Conservation (phyloP, 768 basidiomycete species). For the Xerocomellus dryophilus region DNA sequence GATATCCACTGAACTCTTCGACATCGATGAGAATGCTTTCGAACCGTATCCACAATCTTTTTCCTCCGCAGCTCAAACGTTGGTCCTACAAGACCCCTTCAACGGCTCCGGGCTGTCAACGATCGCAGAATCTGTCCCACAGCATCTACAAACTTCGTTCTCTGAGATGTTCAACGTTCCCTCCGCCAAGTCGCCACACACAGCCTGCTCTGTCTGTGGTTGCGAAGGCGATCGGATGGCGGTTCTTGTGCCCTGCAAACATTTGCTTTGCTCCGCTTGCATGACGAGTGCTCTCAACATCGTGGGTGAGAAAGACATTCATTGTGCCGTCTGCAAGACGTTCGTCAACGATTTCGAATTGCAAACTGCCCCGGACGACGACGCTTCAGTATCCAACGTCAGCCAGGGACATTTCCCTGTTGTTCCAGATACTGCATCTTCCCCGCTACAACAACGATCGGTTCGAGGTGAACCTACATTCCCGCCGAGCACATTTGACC, state of each 20-base stretch:
- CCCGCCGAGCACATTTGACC: constrained; percentile 28
- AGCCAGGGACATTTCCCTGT: constrained; percentile 12
- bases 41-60: constrained; percentile 46
- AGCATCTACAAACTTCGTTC: constrained; percentile 19
- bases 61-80: constrained; percentile 32
- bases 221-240: constrained; percentile 48
- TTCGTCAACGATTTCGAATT: constrained; percentile 70
- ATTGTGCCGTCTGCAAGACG: constrained; percentile 74
- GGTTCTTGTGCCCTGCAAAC: constrained; percentile 69
- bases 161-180: constrained; percentile 24
- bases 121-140: constrained; percentile 30
- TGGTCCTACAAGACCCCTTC: constrained; percentile 45
- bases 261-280: constrained; percentile 76
- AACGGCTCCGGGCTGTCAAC: constrained; percentile 34
- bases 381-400: constrained; percentile 15
- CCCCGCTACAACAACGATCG: constrained; percentile 27
- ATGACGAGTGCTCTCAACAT: constrained; percentile 86
- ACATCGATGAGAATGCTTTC: constrained; percentile 71
- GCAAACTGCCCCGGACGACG: constrained; percentile 29
- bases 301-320: constrained; percentile 86
- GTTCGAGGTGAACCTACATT: constrained; percentile 26
- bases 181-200: constrained; percentile 14
- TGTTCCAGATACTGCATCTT: constrained; percentile 14
- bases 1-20: constrained; percentile 59
- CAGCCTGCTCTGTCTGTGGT: constrained; percentile 65